These are phyloP conservation scores for Aspergillus sp. DNA, from an alignment of 2,329 filamentous ascomycete genomes.

Conservation along the genomic window DNA sequence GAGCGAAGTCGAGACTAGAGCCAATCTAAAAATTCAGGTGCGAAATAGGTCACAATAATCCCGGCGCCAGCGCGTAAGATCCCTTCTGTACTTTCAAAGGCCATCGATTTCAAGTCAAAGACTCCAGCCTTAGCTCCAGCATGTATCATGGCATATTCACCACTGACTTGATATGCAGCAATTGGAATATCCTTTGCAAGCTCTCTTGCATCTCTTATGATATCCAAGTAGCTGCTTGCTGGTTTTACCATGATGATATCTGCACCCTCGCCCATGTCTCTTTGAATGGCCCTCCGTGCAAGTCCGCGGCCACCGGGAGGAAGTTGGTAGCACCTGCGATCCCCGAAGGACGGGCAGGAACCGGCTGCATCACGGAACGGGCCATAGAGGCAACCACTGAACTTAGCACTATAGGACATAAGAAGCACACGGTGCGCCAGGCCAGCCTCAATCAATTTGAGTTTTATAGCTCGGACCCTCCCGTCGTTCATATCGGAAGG, in stretches of 20 bases:
- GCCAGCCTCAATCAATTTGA: constrained; percentile 93
- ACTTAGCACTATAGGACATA: constrained; percentile 98
- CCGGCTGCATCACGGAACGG: constrained; percentile 96
- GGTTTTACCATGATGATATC: constrained; percentile 99
- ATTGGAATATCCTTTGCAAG: constrained; percentile 87
- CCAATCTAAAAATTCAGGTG: constrained; percentile 72
- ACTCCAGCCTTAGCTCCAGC: constrained; percentile 94
- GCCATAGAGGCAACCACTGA: constrained; percentile 92
- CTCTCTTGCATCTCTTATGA: constrained; percentile 96
- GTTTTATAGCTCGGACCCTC: constrained; percentile 93
- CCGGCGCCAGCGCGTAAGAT: constrained; percentile 90
- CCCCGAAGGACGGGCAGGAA: constrained; percentile 85
- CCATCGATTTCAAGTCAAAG: constrained; percentile 92
- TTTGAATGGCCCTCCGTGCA: constrained; percentile 81
- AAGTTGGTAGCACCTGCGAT: constrained; percentile 94
- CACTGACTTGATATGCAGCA: constrained; percentile 94
- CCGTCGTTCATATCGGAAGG: constrained; percentile 99
- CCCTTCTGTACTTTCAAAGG: constrained; percentile 89
- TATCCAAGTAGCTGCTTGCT: constrained; percentile 91
- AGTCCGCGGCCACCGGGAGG: constrained; percentile 89
- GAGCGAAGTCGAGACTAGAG: constrained; percentile 30
- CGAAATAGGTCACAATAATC: constrained; percentile 93
- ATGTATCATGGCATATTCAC: constrained; percentile 97
- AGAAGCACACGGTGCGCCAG: constrained; percentile 87
- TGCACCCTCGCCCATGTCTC: constrained; percentile 90